Evolutionary conservation across 352 stramenopile genomes (phyloP), one percentile per base, ranked within the genome.

Genomic region (Phytophthora cryptogea): DNA sequence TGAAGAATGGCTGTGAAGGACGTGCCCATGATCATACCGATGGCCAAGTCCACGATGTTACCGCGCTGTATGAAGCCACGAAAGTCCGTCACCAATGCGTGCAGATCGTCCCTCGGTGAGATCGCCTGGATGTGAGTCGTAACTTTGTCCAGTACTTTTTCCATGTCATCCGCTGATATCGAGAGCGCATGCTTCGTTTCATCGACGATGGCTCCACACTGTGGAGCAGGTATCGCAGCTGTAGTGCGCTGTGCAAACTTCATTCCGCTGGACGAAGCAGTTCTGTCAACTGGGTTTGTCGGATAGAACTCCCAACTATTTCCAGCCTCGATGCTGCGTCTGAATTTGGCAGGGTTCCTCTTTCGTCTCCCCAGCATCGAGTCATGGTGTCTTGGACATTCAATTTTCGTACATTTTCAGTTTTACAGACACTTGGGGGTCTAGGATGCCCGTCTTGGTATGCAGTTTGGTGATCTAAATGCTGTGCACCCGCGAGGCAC

Each of bases 11-110:
- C 68, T 11, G 73, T 76, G 65, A 88, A 88, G 39, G 66, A 72
- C 47, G 77, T 70, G 70, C 74, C 76, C 43, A 85, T 68, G 63
- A 86, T 86, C 42, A 88, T 61, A 32, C 76, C 76, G 17, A 88
- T 68, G 35, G 78, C 76, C 39, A 88, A 46, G 54, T 86, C 72
- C 46, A 88, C 66, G 59, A 88, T 85, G 69, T 83, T 83, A 14
- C 76, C 76, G 45, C 82, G 74, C 59, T 80, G 71, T 41, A 86
- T 74, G 42, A 88, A 88, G 17, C 68, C 66, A 41, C 78, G 64
- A 56, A 88, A 88, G 59, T 88, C 78, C 16, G 51, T 54, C 52
- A 68, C 45, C 13, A 66, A 5, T 9, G 44, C 17, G 28, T 36
- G 35, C 5, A 63, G 36, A 13, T 63, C 54, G 16, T 62, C 54